phyloP scores from a whole-genome alignment of 164 flowering plant genomes.

The Sextonia rubra region DNA sequence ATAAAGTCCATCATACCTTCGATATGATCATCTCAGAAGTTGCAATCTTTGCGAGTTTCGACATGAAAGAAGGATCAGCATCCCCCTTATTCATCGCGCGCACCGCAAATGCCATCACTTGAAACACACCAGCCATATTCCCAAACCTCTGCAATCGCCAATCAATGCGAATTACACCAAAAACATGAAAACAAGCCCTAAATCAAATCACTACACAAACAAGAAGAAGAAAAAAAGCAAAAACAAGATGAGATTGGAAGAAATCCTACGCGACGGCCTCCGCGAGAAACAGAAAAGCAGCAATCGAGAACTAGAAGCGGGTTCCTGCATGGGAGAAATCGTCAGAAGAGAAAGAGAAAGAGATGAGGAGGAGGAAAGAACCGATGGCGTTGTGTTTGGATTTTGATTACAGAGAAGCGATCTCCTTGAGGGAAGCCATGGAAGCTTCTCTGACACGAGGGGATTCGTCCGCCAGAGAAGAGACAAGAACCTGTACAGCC shows the following conservation, averaged over 20 bases:
- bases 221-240: not conserved
- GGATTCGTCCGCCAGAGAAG: conserved; percentile 65
- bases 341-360: not conserved
- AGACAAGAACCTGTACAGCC: conserved; percentile 33
- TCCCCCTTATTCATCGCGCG: conserved; percentile 51
- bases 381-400: not conserved
- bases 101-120: conserved; percentile 79
- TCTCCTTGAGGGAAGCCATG: conserved; percentile 65
- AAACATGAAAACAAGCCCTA: not conserved
- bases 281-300: conserved; percentile 67
- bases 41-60: conserved; percentile 75
- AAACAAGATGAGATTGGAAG: not conserved
- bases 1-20: conserved; percentile 42
- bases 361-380: not conserved
- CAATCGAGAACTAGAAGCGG: conserved; percentile 88
- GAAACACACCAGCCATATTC: conserved; percentile 79
- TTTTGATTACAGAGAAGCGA: conserved; percentile 50
- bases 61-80: conserved; percentile 61
- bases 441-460: conserved; percentile 65
- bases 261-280: conserved; percentile 77
- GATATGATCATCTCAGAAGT: conserved; percentile 82
- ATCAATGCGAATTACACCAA: not conserved
- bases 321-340: conserved; percentile 39
- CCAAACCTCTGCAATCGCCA: conserved; percentile 61
- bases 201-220: not conserved